Percentiles rank a stretch among this genome's conserved stretches.
phyloP scores from a whole-genome alignment of 2,329 filamentous ascomycete genomes.

The Colletotrichum scovillei region DNA sequence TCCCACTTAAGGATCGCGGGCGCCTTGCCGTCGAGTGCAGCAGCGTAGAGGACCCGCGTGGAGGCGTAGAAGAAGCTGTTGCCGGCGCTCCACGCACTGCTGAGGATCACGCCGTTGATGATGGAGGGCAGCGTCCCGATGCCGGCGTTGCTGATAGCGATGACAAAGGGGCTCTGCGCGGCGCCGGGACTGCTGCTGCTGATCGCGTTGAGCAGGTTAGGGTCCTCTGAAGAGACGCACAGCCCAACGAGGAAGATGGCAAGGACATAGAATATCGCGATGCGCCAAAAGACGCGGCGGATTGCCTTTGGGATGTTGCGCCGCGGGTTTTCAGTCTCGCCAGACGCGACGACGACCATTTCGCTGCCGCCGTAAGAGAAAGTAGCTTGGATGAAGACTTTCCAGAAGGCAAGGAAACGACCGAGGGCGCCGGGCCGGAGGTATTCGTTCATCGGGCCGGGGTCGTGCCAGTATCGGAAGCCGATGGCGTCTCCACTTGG shows the following conservation, averaged over 20 bases:
- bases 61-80: conserved; percentile 74
- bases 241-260: conserved; percentile 63
- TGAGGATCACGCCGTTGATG: conserved; percentile 82
- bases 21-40: conserved; percentile 70
- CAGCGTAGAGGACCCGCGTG: conserved; percentile 68
- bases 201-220: conserved; percentile 48
- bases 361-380: conserved; percentile 63
- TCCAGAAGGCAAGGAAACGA: conserved; percentile 55
- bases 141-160: conserved; percentile 75
- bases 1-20: conserved; percentile 68
- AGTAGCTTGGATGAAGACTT: conserved; percentile 59
- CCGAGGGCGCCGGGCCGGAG: conserved; percentile 50
- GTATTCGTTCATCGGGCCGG: conserved; percentile 56
- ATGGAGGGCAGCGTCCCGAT: conserved; percentile 76
- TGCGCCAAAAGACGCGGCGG: conserved; percentile 67
- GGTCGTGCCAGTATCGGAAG: conserved; percentile 57
- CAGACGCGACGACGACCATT: conserved; percentile 63
- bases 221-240: conserved; percentile 57
- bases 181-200: conserved; percentile 25
- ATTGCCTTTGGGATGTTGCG: conserved; percentile 61
- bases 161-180: conserved; percentile 52
- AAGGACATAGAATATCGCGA: conserved; percentile 63
- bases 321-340: conserved; percentile 61
- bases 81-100: conserved; percentile 75
- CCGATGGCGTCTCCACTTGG: conserved; percentile 56